Evolutionary conservation across 2,329 filamentous ascomycete genomes (phyloP), one percentile per base, ranked within the genome.

Genomic region (Fusarium transvaalense): DNA sequence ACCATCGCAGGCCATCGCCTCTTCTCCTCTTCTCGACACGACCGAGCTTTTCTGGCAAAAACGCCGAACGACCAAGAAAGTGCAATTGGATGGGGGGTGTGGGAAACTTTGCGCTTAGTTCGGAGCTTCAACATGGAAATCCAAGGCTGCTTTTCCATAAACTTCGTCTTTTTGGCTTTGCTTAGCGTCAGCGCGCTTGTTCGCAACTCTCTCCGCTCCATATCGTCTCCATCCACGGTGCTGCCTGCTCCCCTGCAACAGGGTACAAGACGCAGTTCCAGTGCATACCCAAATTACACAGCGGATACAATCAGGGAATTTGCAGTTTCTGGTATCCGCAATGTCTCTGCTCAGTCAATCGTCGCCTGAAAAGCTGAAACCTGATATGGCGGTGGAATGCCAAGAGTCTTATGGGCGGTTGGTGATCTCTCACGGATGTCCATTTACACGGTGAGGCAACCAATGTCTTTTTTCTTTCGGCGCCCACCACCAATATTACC

Each of bases 141-240:
- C 77, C 72, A 75, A 73, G 72, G 76, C 77, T 77, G 77, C 77
- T 77, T 78, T 77, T 76, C 65, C 66, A 68, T 68, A 38, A 51
- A 54, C 35, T 64, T 61, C 9, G 59, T 55, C 56, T 75, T 75
- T 74, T 76, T 73, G 68, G 57, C 61, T 67, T 65, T 64, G 39
- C 46, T 64, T 76, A 74, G 76, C 71, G 70, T 76, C 69, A 68
- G 64, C 74, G 73, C 76, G 75, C 75, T 76, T 76, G 74, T 76
- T 71, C 73, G 57, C 67, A 61, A 69, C 65, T 72, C 55, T 58
- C 32, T 69, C 57, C 62, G 55, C 61, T 57, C 50, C 55, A n/a
- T 50, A 21, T 38, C 52, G 41, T 50, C 56, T 57, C 51, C 41
- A 69, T 54, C 46, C 32, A 69, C 55, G 43, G 45, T 58, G 52